Base-by-base conservation (phyloP, 805 yeast species). In the Barnettozyma wickerhamii region DNA sequence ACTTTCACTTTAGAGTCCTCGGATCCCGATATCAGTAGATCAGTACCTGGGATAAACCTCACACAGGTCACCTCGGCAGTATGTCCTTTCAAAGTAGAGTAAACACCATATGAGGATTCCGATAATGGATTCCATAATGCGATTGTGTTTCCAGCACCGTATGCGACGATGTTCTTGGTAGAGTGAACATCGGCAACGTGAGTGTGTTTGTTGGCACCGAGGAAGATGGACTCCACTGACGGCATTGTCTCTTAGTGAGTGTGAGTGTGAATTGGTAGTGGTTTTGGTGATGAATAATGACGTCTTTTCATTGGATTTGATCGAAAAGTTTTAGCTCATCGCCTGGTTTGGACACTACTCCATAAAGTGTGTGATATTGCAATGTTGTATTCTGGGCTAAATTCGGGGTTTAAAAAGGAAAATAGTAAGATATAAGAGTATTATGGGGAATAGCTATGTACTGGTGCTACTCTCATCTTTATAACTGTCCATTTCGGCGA, bases 191-290 rank as follows among this genome's bases (percentile, higher is more conserved):
- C 89, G 19, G 80, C 71, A 6, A 74, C 77, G 44, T 72, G 75
- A 5, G 78, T 65, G 51, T 81, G 87, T 45, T 72, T 74, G 56
- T 84, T 85, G 27, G 87, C 88, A 13, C 95, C 95, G 15, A 75
- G 67, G 56, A 84, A 82, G 4, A 80, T 66, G 14, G 84, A 85
- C 42, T 79, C 83, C 1, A 40, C 40, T 24, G 35, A 38, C 2
- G 52, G 38, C 56, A 51, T 53, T 2, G 9, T 14, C 19, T 6
- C 12, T 18, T 30, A 2, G 19, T n/a, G 33, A 4, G 7, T 23
- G 9, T 12, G 26, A 9, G 9, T 23, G 26, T n/a, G n/a, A n/a
- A n/a, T n/a, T n/a, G n/a, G n/a, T n/a, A 23, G 9, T 2, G 26
- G 26, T 26, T 35, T 27, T 17, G 26, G 12, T 35, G 26, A 2